These are phyloP conservation scores for Penicillium waksmanii DNA, from an alignment of 495 filamentous ascomycete genomes.

Conservation along the genomic window DNA sequence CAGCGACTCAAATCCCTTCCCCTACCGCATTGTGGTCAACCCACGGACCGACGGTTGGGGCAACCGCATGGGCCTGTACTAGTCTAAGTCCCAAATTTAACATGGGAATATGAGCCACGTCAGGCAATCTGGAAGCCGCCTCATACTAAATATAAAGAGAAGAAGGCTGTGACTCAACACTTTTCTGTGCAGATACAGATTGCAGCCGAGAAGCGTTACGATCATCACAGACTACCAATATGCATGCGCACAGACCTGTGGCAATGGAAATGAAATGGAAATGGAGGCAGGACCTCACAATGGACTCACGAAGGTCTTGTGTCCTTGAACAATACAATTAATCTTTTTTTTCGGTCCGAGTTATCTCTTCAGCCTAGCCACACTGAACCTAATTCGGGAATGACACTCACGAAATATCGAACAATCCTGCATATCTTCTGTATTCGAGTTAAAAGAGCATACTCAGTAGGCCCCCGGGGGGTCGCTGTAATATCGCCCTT, in stretches of 20 bases:
- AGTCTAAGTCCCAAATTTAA: conserved; percentile 14
- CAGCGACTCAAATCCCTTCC: conserved; percentile 90
- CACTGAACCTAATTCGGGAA: background rate
- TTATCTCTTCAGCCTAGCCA: background rate
- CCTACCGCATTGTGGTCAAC: conserved; percentile 87
- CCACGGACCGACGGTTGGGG: conserved; percentile 80
- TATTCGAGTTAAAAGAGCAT: too few relatives aligned
- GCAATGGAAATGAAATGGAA: background rate
- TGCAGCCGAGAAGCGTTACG: background rate
- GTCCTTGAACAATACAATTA: background rate
- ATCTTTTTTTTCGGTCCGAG: background rate
- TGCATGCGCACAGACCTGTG: background rate
- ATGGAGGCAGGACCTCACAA: conserved; percentile 4
- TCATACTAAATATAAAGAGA: background rate
- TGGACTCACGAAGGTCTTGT: background rate
- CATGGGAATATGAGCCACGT: background rate
- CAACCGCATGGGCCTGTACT: conserved; percentile 77
- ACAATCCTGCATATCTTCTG: too few relatives aligned
- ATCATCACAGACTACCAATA: too few relatives aligned
- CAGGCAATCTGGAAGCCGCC: background rate
- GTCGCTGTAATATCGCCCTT: too few relatives aligned
- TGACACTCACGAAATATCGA: background rate
- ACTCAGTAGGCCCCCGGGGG: too few relatives aligned
- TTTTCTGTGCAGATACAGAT: background rate
- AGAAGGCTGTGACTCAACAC: background rate